These are phyloP conservation scores for Populus euphratica DNA, from an alignment of 345 rosid species.

Conservation along the genomic window DNA sequence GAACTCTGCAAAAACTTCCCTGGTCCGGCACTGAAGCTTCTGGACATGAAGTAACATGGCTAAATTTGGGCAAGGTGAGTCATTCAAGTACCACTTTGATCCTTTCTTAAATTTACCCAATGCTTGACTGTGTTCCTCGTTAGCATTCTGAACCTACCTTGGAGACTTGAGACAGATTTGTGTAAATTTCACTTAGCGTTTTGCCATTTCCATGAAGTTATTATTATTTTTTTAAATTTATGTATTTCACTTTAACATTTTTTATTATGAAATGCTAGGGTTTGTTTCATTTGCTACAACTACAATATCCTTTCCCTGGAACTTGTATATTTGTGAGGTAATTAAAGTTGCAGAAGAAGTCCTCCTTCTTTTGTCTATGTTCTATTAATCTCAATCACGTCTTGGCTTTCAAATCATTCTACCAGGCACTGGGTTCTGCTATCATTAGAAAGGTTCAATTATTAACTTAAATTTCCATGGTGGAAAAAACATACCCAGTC, in stretches of 20 bases:
- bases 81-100: neutral
- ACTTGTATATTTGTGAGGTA: neutral
- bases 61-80: slow-evolving; percentile 42
- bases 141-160: neutral
- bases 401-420: neutral
- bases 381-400: neutral
- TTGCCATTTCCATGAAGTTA: too few species aligned
- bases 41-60: slow-evolving; percentile 11
- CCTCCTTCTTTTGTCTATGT: neutral
- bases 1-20: slow-evolving; percentile 78
- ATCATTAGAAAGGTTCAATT: neutral
- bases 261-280: neutral
- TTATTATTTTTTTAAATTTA: too few species aligned
- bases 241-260: neutral
- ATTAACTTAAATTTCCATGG: neutral
- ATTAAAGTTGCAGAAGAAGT: neutral
- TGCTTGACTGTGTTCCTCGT: neutral
- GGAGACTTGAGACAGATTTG: neutral
- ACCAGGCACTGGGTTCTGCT: neutral
- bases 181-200: neutral
- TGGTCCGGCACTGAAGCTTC: slow-evolving; percentile 23
- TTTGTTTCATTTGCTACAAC: neutral
- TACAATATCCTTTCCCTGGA: neutral
- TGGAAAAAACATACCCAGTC: neutral
- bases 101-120: slow-evolving; percentile 5